Conservation (phyloP, 2,329 filamentous ascomycete genomes). For the Microcyclospora pomicola region DNA sequence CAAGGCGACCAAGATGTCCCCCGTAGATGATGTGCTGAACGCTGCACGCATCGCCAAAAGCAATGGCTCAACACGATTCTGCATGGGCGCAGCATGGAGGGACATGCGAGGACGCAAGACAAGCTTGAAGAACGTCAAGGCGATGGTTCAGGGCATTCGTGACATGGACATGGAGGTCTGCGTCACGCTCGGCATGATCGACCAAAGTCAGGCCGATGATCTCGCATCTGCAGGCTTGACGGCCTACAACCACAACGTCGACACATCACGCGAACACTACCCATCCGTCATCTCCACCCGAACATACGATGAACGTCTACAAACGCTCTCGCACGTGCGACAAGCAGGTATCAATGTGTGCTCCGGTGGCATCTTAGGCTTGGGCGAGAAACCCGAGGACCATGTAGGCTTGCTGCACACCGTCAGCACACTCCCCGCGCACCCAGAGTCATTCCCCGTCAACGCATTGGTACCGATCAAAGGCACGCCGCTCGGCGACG, state of each 20-base stretch:
- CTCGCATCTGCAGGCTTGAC: slow-evolving; percentile 74
- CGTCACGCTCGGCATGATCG: slow-evolving; percentile 90
- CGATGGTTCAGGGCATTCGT: slow-evolving; percentile 71
- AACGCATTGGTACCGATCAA: slow-evolving; percentile 86
- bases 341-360: slow-evolving; percentile 83
- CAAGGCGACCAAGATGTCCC: slow-evolving; percentile 63
- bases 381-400: slow-evolving; percentile 67
- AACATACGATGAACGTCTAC: slow-evolving; percentile 72
- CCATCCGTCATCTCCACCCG: slow-evolving; percentile 74
- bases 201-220: slow-evolving; percentile 59
- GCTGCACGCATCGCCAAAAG: slow-evolving; percentile 64
- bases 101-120: slow-evolving; percentile 88
- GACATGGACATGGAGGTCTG: slow-evolving; percentile 80
- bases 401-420: slow-evolving; percentile 75
- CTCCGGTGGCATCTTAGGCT: slow-evolving; percentile 73
- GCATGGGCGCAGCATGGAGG: slow-evolving; percentile 88
- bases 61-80: slow-evolving; percentile 82
- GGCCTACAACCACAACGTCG: slow-evolving; percentile 89
- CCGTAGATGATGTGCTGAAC: slow-evolving; percentile 66
- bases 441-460: slow-evolving; percentile 84
- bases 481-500: slow-evolving; percentile 69
- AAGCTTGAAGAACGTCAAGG: slow-evolving; percentile 67
- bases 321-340: slow-evolving; percentile 65
- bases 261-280: slow-evolving; percentile 82
- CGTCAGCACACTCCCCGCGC: slow-evolving; percentile 62